These are phyloP conservation scores for Phaeosphaeria sp. DNA, from an alignment of 2,329 filamentous ascomycete species.

Conservation along the genomic window DNA sequence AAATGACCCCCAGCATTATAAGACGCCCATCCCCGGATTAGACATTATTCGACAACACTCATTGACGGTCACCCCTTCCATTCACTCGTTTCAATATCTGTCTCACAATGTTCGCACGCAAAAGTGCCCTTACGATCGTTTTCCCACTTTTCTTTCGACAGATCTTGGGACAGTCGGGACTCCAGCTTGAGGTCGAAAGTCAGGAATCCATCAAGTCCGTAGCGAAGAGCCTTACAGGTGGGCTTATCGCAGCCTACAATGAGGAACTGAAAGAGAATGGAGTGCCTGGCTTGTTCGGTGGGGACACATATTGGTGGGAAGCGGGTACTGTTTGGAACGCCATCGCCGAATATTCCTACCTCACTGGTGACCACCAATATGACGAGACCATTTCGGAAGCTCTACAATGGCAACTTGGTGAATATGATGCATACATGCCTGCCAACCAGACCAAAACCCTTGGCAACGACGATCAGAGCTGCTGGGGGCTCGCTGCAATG, in stretches of 20 bases:
- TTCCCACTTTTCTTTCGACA: constrained; percentile 17
- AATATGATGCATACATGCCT: constrained; percentile 50
- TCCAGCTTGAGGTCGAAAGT: constrained; percentile 31
- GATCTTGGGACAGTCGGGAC: constrained; percentile 4
- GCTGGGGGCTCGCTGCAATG: constrained; percentile 72
- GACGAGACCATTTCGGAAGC: constrained; percentile 45
- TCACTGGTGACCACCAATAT: constrained; percentile 53
- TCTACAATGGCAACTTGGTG: constrained; percentile 48
- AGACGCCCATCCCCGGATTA: not conserved
- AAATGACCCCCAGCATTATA: not conserved
- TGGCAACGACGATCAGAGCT: constrained; percentile 75
- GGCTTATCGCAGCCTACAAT: constrained; percentile 30
- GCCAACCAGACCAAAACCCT: constrained; percentile 47
- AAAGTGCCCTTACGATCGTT: constrained; percentile 22
- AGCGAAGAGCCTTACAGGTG: constrained; percentile 28
- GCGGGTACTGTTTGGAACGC: constrained; percentile 26
- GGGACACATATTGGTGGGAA: constrained; percentile 33
- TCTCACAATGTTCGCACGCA: constrained; percentile 23
- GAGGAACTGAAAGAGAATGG: constrained; percentile 7
- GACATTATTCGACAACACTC: not conserved
- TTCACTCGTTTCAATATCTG: not conserved
- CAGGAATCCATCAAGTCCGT: constrained; percentile 33
- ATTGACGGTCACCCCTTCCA: not conserved
- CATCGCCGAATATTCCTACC: constrained; percentile 49
- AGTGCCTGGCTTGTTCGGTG: constrained; percentile 26